phyloP scores from a whole-genome alignment of 768 basidiomycete species.

The Podaxis pistillaris region DNA sequence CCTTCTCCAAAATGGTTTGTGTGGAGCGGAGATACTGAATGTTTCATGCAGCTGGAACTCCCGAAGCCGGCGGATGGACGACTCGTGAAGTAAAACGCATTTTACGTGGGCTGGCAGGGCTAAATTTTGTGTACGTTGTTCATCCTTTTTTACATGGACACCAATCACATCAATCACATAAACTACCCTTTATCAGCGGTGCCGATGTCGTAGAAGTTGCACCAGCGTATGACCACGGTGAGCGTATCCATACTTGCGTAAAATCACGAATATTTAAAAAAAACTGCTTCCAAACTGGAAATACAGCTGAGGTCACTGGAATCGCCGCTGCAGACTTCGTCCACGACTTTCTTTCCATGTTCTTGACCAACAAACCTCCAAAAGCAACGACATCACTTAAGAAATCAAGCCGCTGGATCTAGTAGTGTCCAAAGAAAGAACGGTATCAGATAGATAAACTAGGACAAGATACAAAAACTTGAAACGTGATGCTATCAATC shows the following conservation, averaged over 20 bases:
- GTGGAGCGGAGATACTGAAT: neutral
- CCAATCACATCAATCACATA: neutral
- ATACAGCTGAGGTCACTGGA: conserved; percentile 60
- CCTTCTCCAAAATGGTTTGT: neutral
- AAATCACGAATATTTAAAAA: neutral
- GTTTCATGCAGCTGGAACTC: conserved; percentile 63
- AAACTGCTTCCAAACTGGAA: neutral
- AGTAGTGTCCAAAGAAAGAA: neutral
- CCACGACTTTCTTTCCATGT: conserved; percentile 65
- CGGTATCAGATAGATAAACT: neutral
- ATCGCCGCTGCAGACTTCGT: conserved; percentile 69
- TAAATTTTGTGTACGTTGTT: conserved; percentile 73
- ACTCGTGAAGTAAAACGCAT: conserved; percentile 80
- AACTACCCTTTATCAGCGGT: conserved; percentile 39
- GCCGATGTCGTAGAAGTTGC: conserved; percentile 75
- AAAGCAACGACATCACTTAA: neutral
- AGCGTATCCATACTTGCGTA: conserved; percentile 15
- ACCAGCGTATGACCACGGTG: conserved; percentile 72
- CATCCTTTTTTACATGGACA: neutral
- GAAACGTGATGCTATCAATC: neutral
- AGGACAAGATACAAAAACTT: neutral
- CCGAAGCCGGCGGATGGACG: conserved; percentile 85
- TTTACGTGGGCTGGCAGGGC: conserved; percentile 71
- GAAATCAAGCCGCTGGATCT: neutral
- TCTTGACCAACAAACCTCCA: conserved; percentile 23